These are phyloP conservation scores for Trichoderma polysporum DNA, from an alignment of 2,329 filamentous ascomycete genomes.

Conservation along the genomic window DNA sequence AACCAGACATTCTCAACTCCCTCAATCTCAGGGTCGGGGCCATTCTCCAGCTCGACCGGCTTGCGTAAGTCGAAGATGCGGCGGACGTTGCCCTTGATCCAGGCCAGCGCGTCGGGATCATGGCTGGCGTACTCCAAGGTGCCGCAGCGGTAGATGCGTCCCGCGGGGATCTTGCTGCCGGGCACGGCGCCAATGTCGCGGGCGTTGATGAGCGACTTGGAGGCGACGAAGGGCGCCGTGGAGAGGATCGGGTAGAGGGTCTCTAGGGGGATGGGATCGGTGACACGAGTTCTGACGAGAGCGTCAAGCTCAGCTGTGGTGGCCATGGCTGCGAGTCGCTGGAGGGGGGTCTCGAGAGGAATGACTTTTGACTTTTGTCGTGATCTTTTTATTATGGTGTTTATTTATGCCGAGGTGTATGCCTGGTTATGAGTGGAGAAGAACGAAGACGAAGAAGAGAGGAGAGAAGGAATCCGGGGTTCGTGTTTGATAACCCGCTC, in stretches of 20 bases:
- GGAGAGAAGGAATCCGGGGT: not conserved
- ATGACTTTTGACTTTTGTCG: not conserved
- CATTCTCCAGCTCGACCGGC: slow-evolving; percentile 40
- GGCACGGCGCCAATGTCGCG: slow-evolving; percentile 51
- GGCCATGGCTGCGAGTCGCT: not conserved
- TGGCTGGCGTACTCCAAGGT: slow-evolving; percentile 37
- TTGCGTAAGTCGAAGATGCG: slow-evolving; percentile 54
- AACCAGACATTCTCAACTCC: slow-evolving; percentile 50
- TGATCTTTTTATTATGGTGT: not conserved
- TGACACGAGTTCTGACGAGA: slow-evolving; percentile 45
- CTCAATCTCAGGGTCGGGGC: slow-evolving; percentile 45
- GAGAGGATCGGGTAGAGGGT: slow-evolving; percentile 39
- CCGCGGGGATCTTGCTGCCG: slow-evolving; percentile 41
- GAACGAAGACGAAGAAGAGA: not conserved
- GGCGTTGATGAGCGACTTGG: slow-evolving; percentile 51
- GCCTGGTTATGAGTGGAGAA: not conserved
- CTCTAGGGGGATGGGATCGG: slow-evolving; percentile 38
- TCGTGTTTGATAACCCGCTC: not conserved
- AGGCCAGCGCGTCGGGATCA: slow-evolving; percentile 35
- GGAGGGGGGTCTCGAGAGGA: not conserved
- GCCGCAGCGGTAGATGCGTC: slow-evolving; percentile 49
- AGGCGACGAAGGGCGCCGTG: slow-evolving; percentile 47
- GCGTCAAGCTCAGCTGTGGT: slow-evolving; percentile 32
- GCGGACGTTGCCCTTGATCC: slow-evolving; percentile 40
- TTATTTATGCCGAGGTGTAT: not conserved